phyloP scores from a whole-genome alignment of 2,329 filamentous ascomycete genomes.

The Colletotrichum caudatum region DNA sequence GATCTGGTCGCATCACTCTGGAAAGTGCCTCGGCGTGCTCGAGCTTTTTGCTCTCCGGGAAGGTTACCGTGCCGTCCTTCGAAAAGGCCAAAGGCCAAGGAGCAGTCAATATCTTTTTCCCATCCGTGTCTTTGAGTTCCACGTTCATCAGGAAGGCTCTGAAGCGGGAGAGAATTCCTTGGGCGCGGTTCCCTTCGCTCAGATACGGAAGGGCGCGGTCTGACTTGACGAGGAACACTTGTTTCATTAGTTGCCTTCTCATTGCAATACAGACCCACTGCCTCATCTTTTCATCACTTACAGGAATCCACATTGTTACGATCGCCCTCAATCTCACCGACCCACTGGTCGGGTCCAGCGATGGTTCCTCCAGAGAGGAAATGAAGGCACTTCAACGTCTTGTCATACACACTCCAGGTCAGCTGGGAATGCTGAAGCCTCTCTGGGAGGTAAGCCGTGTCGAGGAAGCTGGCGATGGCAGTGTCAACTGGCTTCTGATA shows the following conservation, averaged over 20 bases:
- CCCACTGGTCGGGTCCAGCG: slow-evolving; percentile 62
- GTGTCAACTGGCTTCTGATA: slow-evolving; percentile 60
- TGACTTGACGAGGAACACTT: slow-evolving; percentile 60
- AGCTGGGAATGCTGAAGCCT: slow-evolving; percentile 56
- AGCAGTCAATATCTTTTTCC: slow-evolving; percentile 57
- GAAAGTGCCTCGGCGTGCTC: slow-evolving; percentile 47
- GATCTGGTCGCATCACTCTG: slow-evolving; percentile 53
- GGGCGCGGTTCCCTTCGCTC: slow-evolving; percentile 51
- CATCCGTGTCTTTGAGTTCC: slow-evolving; percentile 53
- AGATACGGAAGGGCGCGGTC: slow-evolving; percentile 58
- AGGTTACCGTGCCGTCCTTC: slow-evolving; percentile 52
- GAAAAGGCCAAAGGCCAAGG: slow-evolving; percentile 58
- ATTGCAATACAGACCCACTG: too few relatives aligned
- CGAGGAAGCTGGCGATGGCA: slow-evolving; percentile 61
- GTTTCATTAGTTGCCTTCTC: slow-evolving; percentile 12
- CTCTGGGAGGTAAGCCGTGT: slow-evolving; percentile 64
- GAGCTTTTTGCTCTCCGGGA: slow-evolving; percentile 48
- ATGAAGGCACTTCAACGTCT: slow-evolving; percentile 58
- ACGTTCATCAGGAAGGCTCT: slow-evolving; percentile 55
- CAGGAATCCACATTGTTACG: slow-evolving; percentile 53
- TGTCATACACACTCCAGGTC: slow-evolving; percentile 61
- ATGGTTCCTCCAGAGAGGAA: slow-evolving; percentile 58
- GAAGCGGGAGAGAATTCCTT: slow-evolving; percentile 50
- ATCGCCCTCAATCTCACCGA: slow-evolving; percentile 56
- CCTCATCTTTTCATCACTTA: slow-evolving; percentile 40